Conservation (phyloP, 2,329 filamentous ascomycete species). For the Pleoardoris graminearum region DNA sequence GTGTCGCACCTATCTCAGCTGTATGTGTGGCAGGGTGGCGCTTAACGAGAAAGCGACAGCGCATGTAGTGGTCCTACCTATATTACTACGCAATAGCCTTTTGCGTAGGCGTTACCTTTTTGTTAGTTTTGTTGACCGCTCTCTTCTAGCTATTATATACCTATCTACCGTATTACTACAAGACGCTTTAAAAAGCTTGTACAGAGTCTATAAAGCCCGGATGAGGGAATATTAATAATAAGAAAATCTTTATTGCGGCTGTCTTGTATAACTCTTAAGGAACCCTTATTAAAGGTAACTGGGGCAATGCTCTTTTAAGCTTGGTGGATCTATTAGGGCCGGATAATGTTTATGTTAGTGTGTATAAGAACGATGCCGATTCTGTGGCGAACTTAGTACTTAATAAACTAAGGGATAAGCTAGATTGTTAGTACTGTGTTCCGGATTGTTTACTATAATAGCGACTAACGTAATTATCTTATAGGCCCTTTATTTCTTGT, state of each 20-base stretch:
- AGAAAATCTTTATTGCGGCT: conserved; percentile 70
- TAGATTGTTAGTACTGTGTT: not conserved
- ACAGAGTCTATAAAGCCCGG: conserved; percentile 20
- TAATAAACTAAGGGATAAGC: not conserved
- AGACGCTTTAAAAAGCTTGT: conserved; percentile 30
- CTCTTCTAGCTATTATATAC: conserved; percentile 58
- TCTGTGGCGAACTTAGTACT: not conserved
- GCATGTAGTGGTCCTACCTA: not conserved
- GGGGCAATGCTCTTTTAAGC: conserved; percentile 62
- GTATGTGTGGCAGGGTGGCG: not conserved
- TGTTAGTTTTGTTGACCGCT: conserved; percentile 43
- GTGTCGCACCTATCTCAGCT: not conserved
- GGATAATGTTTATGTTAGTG: conserved; percentile 5
- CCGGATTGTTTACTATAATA: not conserved
- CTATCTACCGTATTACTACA: conserved; percentile 53
- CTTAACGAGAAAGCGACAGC: conserved; percentile 2
- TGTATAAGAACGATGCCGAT: conserved; percentile 12
- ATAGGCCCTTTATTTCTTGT: conserved; percentile 56
- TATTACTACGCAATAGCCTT: conserved; percentile 2
- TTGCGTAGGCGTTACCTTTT: conserved; percentile 6
- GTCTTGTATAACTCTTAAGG: conserved; percentile 66
- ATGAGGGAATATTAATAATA: conserved; percentile 55
- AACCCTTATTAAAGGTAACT: conserved; percentile 61
- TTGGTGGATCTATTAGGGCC: conserved; percentile 65
- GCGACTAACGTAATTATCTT: not conserved